phyloP scores from a whole-genome alignment of 495 filamentous ascomycete species.

The Rusavskia elegans region DNA sequence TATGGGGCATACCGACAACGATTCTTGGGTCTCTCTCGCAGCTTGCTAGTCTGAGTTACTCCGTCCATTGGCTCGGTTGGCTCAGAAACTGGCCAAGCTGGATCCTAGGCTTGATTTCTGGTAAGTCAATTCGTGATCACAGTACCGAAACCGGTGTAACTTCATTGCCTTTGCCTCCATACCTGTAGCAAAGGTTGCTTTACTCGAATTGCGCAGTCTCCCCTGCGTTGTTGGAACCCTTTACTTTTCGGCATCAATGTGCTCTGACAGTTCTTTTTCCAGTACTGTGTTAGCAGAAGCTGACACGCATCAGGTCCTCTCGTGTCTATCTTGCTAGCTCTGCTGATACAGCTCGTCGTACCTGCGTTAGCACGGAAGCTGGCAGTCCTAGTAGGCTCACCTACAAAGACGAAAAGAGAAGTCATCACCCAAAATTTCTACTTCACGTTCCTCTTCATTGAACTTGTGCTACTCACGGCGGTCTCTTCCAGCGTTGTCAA shows the following conservation, averaged over 20 bases:
- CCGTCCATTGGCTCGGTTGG: slow-evolving; percentile 56
- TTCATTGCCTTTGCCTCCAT: not conserved
- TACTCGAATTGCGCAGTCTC: no score
- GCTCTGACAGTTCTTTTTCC: no score
- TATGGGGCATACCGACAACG: slow-evolving; percentile 87
- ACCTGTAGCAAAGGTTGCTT: no score
- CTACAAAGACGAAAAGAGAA: slow-evolving; percentile 67
- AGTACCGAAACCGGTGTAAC: slow-evolving; percentile 21
- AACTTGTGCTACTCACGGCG: slow-evolving; percentile 84
- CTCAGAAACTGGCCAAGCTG: slow-evolving; percentile 45
- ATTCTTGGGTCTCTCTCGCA: slow-evolving; percentile 75
- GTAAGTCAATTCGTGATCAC: slow-evolving; percentile 61
- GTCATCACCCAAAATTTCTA: slow-evolving; percentile 81
- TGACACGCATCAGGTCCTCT: slow-evolving; percentile 9
- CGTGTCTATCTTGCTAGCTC: slow-evolving; percentile 9
- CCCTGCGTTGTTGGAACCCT: no score
- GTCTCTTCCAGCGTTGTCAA: slow-evolving; percentile 62
- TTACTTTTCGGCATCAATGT: no score
- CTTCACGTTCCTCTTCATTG: slow-evolving; percentile 91
- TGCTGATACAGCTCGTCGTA: slow-evolving; percentile 65
- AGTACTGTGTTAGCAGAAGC: not conserved
- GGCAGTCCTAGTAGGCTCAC: slow-evolving; percentile 57
- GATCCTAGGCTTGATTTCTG: slow-evolving; percentile 60
- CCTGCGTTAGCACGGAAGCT: slow-evolving; percentile 65
- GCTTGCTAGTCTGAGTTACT: slow-evolving; percentile 48